phyloP scores from a whole-genome alignment of 805 yeast genomes.

The Komagataella pastoris region DNA sequence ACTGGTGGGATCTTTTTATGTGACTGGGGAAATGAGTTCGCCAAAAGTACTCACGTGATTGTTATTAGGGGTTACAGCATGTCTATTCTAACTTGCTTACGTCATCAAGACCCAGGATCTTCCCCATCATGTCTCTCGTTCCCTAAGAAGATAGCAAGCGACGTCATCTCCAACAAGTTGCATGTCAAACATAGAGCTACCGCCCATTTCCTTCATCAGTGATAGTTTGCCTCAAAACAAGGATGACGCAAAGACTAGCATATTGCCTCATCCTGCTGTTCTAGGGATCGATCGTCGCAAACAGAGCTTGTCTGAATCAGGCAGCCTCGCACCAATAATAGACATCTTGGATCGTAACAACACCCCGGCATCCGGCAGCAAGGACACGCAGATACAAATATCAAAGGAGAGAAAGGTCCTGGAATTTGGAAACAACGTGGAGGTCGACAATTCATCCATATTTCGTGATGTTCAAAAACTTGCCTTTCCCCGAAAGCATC shows the following conservation, averaged over 20 bases:
- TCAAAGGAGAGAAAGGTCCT: not conserved
- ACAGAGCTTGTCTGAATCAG: not conserved
- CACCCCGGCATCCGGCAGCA: not conserved
- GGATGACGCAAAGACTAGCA: not conserved
- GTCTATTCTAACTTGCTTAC: not conserved
- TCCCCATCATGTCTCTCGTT: not conserved
- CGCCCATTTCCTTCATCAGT: not conserved
- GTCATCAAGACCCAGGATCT: not conserved
- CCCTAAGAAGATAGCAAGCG: not conserved
- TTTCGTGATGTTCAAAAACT: conserved; percentile 11
- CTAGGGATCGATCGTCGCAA: not conserved
- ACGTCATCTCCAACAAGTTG: not conserved
- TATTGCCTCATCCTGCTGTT: not conserved
- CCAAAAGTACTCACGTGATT: not conserved
- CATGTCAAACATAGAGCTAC: not conserved
- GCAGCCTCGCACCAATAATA: not conserved
- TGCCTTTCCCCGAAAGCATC: conserved; percentile 21
- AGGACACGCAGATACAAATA: not conserved
- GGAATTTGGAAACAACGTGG: conserved; percentile 24
- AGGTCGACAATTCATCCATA: conserved; percentile 21
- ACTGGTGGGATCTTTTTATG: not conserved
- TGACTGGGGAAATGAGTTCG: not conserved
- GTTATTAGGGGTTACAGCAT: not conserved
- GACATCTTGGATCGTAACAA: not conserved
- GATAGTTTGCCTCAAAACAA: not conserved